phyloP scores from a whole-genome alignment of 345 rosid genomes.

The Clausena lansium region DNA sequence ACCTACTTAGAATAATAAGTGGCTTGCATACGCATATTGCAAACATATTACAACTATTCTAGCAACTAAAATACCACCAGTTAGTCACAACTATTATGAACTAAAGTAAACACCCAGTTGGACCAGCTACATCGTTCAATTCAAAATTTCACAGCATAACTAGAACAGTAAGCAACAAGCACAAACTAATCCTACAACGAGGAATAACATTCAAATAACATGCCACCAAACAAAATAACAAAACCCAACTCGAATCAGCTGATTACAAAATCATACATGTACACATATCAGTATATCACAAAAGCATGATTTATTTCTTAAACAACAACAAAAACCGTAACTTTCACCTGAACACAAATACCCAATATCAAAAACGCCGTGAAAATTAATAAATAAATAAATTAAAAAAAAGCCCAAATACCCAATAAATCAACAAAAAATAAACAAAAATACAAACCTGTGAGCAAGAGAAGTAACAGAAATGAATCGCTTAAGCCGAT shows the following conservation, averaged over 20 bases:
- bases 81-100: not conserved
- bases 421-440: not conserved
- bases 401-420: not conserved
- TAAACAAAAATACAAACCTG: not conserved
- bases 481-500: slow-evolving; percentile 26
- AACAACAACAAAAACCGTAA: not conserved
- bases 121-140: not conserved
- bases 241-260: not conserved
- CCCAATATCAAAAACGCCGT: not conserved
- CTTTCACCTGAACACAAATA: no score
- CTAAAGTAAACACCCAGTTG: not conserved
- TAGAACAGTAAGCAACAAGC: not conserved
- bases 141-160: not conserved
- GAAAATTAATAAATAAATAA: not conserved
- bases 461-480: slow-evolving; percentile 4
- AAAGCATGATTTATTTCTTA: not conserved
- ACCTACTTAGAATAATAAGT: not conserved
- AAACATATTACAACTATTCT: not conserved
- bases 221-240: not conserved
- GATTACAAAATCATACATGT: not conserved
- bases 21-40: not conserved
- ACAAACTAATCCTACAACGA: not conserved
- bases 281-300: not conserved
- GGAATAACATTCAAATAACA: not conserved
- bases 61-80: not conserved